phyloP scores from a whole-genome alignment of 169 alveolate genomes.

The Plasmodium fragile region DNA sequence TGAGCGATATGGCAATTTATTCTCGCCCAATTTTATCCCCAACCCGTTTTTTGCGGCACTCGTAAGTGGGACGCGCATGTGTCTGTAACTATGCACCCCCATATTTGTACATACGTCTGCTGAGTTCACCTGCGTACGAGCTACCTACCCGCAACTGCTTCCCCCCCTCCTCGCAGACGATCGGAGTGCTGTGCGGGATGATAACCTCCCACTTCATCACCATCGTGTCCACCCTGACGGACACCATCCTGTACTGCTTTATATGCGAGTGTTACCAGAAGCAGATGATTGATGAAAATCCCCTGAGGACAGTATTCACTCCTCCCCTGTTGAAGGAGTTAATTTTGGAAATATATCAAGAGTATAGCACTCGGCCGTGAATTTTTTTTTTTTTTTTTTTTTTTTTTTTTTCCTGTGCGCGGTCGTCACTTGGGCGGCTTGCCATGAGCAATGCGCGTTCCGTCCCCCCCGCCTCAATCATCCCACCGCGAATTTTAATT shows the following conservation, averaged over 20 bases:
- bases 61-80: background rate
- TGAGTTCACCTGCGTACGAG: background rate
- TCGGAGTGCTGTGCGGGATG: conserved; percentile 47
- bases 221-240: conserved; percentile 28
- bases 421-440: background rate
- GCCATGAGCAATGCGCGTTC: background rate
- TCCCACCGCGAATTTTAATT: background rate
- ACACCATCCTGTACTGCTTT: conserved; percentile 45
- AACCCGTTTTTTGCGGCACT: conserved; percentile 62
- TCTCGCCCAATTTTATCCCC: conserved; percentile 39
- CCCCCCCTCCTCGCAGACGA: conserved; percentile 13
- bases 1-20: conserved; percentile 27
- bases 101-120: background rate
- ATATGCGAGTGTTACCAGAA: conserved; percentile 69
- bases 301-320: conserved; percentile 48
- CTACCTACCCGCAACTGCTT: background rate
- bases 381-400: background rate
- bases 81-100: background rate
- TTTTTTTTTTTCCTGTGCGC: background rate
- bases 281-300: conserved; percentile 65
- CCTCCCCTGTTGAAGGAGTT: conserved; percentile 48
- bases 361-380: conserved; percentile 24
- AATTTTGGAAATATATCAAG: conserved; percentile 56
- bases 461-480: background rate
- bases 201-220: conserved; percentile 60